These are phyloP conservation scores for Tulasnella sp. DNA, from an alignment of 768 basidiomycete genomes.

Conservation along the genomic window DNA sequence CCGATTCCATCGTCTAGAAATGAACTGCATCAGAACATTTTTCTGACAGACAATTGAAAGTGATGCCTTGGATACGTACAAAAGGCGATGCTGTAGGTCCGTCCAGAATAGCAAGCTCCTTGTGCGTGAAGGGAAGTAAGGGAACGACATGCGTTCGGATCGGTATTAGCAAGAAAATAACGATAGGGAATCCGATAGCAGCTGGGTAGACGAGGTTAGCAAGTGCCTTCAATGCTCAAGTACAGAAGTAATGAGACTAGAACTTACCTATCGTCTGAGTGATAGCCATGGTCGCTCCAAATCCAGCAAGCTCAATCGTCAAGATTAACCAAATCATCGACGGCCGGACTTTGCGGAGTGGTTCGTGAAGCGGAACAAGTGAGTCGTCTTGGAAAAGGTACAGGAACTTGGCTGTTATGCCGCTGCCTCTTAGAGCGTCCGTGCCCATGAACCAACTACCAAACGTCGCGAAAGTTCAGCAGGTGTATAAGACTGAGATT, in stretches of 20 bases:
- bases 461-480: background rate
- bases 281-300: slow-evolving; percentile 80
- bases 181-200: slow-evolving; percentile 82
- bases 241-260: background rate
- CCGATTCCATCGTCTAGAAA: slow-evolving; percentile 18
- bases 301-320: slow-evolving; percentile 64
- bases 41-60: background rate
- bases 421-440: slow-evolving; percentile 67
- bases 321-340: slow-evolving; percentile 63
- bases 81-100: slow-evolving; percentile 82
- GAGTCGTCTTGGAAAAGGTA: slow-evolving; percentile 65
- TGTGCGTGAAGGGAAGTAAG: slow-evolving; percentile 55
- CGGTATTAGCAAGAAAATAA: slow-evolving; percentile 77
- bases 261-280: slow-evolving; percentile 73
- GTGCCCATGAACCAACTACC: slow-evolving; percentile 85
- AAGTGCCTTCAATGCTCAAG: background rate
- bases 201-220: slow-evolving; percentile 31
- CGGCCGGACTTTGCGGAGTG: slow-evolving; percentile 61
- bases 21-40: background rate
- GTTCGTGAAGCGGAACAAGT: slow-evolving; percentile 53
- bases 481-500: background rate
- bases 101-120: slow-evolving; percentile 78
- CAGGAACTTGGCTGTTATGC: slow-evolving; percentile 69
- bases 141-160: slow-evolving; percentile 63
- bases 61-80: slow-evolving; percentile 35